Percentiles rank a stretch among this genome's conserved stretches.
Conservation (phyloP, 345 rosid genomes). For the Erucastrum elatum region DNA sequence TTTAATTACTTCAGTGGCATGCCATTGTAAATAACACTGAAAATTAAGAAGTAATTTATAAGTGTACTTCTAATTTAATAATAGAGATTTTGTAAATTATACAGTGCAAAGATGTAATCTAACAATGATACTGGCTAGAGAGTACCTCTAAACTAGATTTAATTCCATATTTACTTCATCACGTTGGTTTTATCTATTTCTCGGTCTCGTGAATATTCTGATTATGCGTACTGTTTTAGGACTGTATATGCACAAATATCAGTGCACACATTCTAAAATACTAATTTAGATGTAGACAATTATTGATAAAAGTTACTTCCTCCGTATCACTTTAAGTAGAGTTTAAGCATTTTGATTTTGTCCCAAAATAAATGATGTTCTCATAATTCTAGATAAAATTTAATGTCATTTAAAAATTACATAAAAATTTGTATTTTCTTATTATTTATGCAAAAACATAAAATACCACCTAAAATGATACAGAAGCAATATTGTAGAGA, state of each 20-base stretch:
- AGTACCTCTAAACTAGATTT: neutral
- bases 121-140: neutral
- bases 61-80: too few species aligned
- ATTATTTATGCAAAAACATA: too few species aligned
- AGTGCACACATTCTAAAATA: neutral
- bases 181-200: neutral
- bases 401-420: too few species aligned
- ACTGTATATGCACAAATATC: neutral
- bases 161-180: neutral
- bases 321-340: too few species aligned
- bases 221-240: neutral
- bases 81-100: neutral
- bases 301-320: neutral
- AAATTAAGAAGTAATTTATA: too few species aligned
- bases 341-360: too few species aligned
- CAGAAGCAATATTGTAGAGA: neutral
- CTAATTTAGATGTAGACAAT: neutral
- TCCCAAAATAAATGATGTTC: too few species aligned
- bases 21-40: too few species aligned
- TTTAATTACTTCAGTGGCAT: too few species aligned
- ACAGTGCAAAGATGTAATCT: slow-evolving; percentile 11
- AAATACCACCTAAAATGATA: too few species aligned
- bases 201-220: neutral
- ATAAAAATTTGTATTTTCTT: too few species aligned
- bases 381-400: too few species aligned